These are phyloP conservation scores for Eimeria acervulina DNA, from an alignment of 169 alveolate species.

Conservation along the genomic window DNA sequence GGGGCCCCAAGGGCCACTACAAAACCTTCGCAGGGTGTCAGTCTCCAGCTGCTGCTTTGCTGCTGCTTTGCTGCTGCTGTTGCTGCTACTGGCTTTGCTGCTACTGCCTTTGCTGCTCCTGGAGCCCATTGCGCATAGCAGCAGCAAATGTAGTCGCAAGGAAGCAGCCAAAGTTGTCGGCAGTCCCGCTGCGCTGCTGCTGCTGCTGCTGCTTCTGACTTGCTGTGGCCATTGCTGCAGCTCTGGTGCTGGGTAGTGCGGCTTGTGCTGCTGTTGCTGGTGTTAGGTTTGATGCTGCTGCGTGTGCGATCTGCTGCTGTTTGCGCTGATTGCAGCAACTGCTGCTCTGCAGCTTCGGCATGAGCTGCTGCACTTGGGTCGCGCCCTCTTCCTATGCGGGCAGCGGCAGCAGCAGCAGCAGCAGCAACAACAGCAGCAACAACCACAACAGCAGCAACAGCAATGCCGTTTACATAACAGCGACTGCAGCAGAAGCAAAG, in stretches of 20 bases:
- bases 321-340: neutral
- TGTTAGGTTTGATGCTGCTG: neutral
- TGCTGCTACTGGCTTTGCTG: neutral
- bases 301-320: neutral
- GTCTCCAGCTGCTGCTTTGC: neutral
- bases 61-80: constrained; percentile 27
- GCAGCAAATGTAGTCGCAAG: neutral
- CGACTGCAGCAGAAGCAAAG: constrained; percentile 23
- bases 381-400: constrained; percentile 32
- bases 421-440: constrained; percentile 35
- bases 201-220: neutral
- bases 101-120: neutral
- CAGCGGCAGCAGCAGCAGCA: constrained; percentile 51
- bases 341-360: constrained; percentile 55
- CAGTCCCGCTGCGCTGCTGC: neutral
- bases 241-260: neutral
- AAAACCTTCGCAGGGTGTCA: constrained; percentile 1
- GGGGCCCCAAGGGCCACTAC: constrained; percentile 46
- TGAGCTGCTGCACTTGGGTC: constrained; percentile 57
- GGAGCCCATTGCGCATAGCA: neutral
- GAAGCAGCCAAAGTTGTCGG: neutral
- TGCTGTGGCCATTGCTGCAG: neutral
- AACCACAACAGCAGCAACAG: neutral
- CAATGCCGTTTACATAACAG: neutral
- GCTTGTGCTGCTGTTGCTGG: constrained; percentile 8